phyloP scores from a whole-genome alignment of 2,329 filamentous ascomycete genomes.

The Dendryphion nanum region DNA sequence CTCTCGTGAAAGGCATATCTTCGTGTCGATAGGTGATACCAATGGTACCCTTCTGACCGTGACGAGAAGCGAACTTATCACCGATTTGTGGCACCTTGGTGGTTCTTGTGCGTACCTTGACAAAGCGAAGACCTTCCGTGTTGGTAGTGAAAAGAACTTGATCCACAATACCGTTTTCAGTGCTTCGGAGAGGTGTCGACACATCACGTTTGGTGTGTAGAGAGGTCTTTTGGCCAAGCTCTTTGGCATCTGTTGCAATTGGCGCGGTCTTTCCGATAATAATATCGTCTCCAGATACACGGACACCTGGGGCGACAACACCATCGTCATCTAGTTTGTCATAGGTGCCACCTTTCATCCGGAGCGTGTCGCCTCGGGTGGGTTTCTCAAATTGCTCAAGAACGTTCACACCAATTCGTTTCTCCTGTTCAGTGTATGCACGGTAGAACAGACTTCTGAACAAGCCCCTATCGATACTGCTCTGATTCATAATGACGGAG shows the following conservation, averaged over 20 bases:
- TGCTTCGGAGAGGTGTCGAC: slow-evolving; percentile 89
- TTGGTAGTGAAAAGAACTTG: slow-evolving; percentile 93
- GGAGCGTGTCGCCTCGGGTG: slow-evolving; percentile 79
- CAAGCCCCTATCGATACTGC: slow-evolving; percentile 93
- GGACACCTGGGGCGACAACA: slow-evolving; percentile 87
- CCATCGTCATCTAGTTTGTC: slow-evolving; percentile 98
- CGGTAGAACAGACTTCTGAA: slow-evolving; percentile 98
- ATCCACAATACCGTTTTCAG: slow-evolving; percentile 95
- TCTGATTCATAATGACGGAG: slow-evolving; percentile 99
- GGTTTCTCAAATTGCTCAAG: slow-evolving; percentile 97
- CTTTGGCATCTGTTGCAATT: slow-evolving; percentile 87
- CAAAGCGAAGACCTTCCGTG: slow-evolving; percentile 88
- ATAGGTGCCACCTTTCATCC: slow-evolving; percentile 91
- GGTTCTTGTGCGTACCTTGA: slow-evolving; percentile 95
- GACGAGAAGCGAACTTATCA: slow-evolving; percentile 98
- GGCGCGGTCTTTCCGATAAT: slow-evolving; percentile 99
- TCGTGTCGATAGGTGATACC: slow-evolving; percentile 97
- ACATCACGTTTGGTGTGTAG: slow-evolving; percentile 92
- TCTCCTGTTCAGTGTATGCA: slow-evolving; percentile 95
- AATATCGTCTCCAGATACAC: slow-evolving; percentile 96
- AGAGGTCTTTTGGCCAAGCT: slow-evolving; percentile 87
- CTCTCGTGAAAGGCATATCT: slow-evolving; percentile 95
- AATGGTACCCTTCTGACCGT: slow-evolving; percentile 98
- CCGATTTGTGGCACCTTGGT: slow-evolving; percentile 98
- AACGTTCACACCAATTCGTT: slow-evolving; percentile 89